Evolutionary conservation across 352 stramenopile species (phyloP), one percentile per base, ranked within the genome.

Genomic region (Phytopythium delawarense): DNA sequence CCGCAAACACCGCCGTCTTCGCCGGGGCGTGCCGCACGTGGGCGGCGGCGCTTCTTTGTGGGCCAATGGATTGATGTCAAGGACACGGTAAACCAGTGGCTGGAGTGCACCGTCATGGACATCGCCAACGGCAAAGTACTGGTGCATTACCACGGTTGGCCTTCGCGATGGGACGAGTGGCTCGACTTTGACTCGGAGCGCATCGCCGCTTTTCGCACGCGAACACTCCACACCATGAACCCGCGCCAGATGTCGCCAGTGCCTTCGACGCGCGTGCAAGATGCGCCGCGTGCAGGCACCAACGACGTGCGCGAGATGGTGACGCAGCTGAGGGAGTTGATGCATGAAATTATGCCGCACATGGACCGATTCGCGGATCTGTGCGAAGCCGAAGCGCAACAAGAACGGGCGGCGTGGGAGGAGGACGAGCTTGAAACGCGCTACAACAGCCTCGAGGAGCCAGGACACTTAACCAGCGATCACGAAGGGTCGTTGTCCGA

Each of bases 41-140:
- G 75, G 2, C 72, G 65, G 1, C 71, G 84, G 9, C 75, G 70
- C 20, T 92, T 94, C 62, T 91, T 89, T 64, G 76, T 96, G 23
- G 96, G 96, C 0, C 97, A 99, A 70, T 99, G 96, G 96, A 74
- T 99, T 6, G 96, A 99, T 74, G 94, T 97, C 30, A 91, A 97
- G 60, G 97, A 99, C 71, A 99, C 97, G 0, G 96, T 99, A 30
- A 97, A 98, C 72, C 96, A 99, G 63, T 99, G 97, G 97, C 75
- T 99, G 1, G 97, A 99, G 80, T 96, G 94, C 23, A 99, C 96
- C 0, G 77, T 99, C 12, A 89, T 98, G 62, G 87, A 97, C 32
- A 87, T 98, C 23, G 70, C 69, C 0, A 70, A 81, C 11, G 81
- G 89, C 30, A 88, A 98, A 60, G 67, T 99, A 34, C 68, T 98